phyloP scores from a whole-genome alignment of 805 yeast genomes.

The Ogataea nitratoaversa region DNA sequence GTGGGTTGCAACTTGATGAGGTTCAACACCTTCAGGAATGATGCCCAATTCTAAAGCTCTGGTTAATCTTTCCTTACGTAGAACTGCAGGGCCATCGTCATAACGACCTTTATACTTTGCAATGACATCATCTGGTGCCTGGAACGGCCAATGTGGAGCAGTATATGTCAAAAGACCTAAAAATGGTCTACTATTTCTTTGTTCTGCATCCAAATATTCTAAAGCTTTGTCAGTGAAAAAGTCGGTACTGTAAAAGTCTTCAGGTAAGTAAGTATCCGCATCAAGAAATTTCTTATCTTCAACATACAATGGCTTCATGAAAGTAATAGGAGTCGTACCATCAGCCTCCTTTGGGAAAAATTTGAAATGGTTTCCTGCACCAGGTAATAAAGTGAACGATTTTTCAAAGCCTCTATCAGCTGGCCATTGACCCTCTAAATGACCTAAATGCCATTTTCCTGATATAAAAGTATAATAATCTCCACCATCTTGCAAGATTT shows the following conservation, averaged over 20 bases:
- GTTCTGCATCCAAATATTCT: slow-evolving; percentile 31
- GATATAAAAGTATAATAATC: slow-evolving; percentile 45
- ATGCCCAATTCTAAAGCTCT: slow-evolving; percentile 42
- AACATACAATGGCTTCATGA: slow-evolving; percentile 37
- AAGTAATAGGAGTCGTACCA: slow-evolving; percentile 22
- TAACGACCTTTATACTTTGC: slow-evolving; percentile 45
- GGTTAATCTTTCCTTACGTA: slow-evolving; percentile 37
- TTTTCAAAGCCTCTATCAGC: slow-evolving; percentile 45
- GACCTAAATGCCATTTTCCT: slow-evolving; percentile 63
- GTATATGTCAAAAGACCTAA: slow-evolving; percentile 53
- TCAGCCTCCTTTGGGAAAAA: slow-evolving; percentile 35
- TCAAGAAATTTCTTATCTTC: slow-evolving; percentile 36
- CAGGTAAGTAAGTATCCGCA: slow-evolving; percentile 36
- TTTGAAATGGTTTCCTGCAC: slow-evolving; percentile 55
- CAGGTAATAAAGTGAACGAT: slow-evolving; percentile 47
- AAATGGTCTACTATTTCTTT: slow-evolving; percentile 45
- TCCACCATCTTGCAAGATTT: slow-evolving; percentile 43
- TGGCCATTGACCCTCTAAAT: slow-evolving; percentile 45
- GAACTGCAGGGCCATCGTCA: slow-evolving; percentile 44
- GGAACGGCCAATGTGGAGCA: slow-evolving; percentile 68
- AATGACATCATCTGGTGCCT: slow-evolving; percentile 48
- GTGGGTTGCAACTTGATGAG: slow-evolving; percentile 41
- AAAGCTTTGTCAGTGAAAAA: slow-evolving; percentile 42
- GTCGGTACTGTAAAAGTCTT: slow-evolving; percentile 43
- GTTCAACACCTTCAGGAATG: slow-evolving; percentile 38